A percentile compares a stretch with the other conserved stretches of the same genome.
phyloP scores from a whole-genome alignment of 192 early-diverging fungal species.

The Backusella macrospora region DNA sequence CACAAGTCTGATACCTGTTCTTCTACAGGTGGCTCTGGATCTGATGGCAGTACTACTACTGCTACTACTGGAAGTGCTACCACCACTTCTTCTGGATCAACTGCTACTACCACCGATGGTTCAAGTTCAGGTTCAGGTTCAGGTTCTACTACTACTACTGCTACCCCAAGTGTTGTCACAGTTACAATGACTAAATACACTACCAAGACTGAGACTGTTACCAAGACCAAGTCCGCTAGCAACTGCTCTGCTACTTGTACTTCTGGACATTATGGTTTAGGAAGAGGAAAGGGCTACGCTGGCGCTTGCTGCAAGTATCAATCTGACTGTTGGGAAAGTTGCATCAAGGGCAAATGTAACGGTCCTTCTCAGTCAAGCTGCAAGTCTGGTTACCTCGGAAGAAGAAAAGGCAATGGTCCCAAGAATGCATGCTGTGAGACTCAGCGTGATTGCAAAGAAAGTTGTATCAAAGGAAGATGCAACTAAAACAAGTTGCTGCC shows the following conservation, averaged over 20 bases:
- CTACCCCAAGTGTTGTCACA: background rate
- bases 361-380: constrained; percentile 3
- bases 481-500: background rate
- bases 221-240: background rate
- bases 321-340: constrained; percentile 10
- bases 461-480: constrained; percentile 5
- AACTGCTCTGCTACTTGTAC: constrained; percentile 9
- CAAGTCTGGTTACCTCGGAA: background rate
- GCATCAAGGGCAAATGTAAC: constrained; percentile 7
- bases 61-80: background rate
- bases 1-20: constrained; percentile 4
- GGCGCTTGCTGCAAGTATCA: constrained; percentile 13
- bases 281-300: background rate
- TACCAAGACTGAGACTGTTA: background rate
- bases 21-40: background rate
- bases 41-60: background rate
- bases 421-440: constrained; percentile 3
- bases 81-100: background rate
- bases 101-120: background rate
- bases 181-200: background rate
- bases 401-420: background rate
- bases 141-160: background rate
- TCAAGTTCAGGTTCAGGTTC: background rate
- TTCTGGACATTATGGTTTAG: background rate
- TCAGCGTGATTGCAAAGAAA: constrained; percentile 5